These are phyloP conservation scores for Trichophaea hybrida DNA, from an alignment of 2,329 filamentous ascomycete species.

Conservation along the genomic window DNA sequence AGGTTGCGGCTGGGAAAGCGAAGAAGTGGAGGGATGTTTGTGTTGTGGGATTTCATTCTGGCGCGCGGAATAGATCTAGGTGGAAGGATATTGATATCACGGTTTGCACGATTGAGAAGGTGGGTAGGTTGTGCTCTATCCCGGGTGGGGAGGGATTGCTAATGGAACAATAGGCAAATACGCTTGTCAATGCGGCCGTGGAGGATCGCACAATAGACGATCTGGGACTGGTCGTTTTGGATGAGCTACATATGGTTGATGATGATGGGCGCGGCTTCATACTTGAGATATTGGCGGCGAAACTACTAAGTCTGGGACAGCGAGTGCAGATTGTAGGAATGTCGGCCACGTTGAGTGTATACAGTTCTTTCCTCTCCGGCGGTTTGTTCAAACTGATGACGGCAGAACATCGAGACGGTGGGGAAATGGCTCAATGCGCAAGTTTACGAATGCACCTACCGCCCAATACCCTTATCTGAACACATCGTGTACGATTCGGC, in stretches of 20 bases:
- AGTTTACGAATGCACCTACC: conserved; percentile 58
- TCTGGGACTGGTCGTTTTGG: conserved; percentile 53
- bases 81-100: conserved; percentile 67
- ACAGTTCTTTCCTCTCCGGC: conserved; percentile 25
- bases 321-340: conserved; percentile 59
- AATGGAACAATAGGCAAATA: conserved; percentile 45
- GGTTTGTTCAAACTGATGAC: not conserved
- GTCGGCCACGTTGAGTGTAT: conserved; percentile 61
- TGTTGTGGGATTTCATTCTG: conserved; percentile 61
- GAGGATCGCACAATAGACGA: conserved; percentile 53
- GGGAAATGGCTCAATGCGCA: conserved; percentile 57
- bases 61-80: conserved; percentile 49
- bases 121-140: conserved; percentile 21
- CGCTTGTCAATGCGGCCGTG: conserved; percentile 57
- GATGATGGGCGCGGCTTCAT: conserved; percentile 63
- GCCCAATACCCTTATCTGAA: conserved; percentile 61
- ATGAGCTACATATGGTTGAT: conserved; percentile 72
- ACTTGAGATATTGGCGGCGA: conserved; percentile 59
- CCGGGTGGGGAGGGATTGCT: not conserved
- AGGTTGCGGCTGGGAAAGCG: conserved; percentile 31
- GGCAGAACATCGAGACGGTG: conserved; percentile 53
- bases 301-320: conserved; percentile 53
- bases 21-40: conserved; percentile 37
- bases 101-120: conserved; percentile 69
- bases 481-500: conserved; percentile 57